phyloP scores from a whole-genome alignment of 495 filamentous ascomycete genomes.

The Oidiodendron maius region DNA sequence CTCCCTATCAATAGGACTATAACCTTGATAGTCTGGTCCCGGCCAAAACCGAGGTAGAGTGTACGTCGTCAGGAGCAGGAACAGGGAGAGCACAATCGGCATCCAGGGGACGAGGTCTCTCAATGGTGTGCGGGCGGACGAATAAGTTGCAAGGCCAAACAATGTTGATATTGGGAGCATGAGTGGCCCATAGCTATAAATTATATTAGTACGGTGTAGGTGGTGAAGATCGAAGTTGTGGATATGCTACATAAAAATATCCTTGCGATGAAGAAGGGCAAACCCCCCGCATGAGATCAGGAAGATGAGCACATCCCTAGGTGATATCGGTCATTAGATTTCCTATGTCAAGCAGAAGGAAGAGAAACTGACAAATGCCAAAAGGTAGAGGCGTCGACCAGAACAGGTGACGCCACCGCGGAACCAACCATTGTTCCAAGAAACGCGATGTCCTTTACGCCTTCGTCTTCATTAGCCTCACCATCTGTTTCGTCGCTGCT shows the following conservation, averaged over 20 bases:
- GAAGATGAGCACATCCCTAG: neutral
- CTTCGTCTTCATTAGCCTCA: neutral
- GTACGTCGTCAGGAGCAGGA: neutral
- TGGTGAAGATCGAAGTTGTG: neutral
- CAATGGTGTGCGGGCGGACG: neutral
- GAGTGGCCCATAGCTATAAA: neutral
- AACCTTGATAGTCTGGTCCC: too few relatives aligned
- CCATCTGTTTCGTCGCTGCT: neutral
- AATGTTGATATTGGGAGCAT: neutral
- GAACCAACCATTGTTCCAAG: neutral
- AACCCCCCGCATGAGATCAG: neutral
- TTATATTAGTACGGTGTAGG: neutral
- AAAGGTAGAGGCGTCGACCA: neutral
- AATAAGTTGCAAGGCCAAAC: neutral
- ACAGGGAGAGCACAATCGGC: neutral
- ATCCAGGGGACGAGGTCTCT: neutral
- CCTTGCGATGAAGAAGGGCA: neutral
- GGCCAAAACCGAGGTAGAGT: too few relatives aligned
- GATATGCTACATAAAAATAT: neutral
- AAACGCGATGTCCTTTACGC: neutral
- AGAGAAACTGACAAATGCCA: neutral
- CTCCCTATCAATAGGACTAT: too few relatives aligned
- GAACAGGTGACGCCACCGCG: neutral
- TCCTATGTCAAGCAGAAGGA: neutral
- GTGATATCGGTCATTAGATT: neutral